A percentile compares a stretch with the other conserved stretches of the same genome.
phyloP scores from a whole-genome alignment of 352 stramenopile genomes.

The Phytophthora uliginosa region DNA sequence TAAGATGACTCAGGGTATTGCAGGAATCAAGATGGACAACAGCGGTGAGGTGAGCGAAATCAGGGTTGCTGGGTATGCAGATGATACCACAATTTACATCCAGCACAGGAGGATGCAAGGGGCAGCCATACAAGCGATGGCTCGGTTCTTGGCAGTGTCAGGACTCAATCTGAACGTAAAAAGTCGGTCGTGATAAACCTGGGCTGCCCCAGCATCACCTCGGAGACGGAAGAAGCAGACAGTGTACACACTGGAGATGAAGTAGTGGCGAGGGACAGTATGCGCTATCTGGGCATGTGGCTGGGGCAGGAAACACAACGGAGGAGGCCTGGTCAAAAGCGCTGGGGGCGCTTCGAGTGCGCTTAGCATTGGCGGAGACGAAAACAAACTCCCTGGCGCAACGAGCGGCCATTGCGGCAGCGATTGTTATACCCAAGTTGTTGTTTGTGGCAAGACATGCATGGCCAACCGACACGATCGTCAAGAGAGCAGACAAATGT shows the following conservation, averaged over 20 bases:
- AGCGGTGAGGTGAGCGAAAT: background rate
- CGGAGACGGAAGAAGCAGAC: no score
- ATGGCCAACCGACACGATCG: background rate
- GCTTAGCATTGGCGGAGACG: background rate
- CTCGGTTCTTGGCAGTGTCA: background rate
- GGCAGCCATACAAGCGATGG: background rate
- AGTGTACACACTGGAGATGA: no score
- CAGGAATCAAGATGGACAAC: background rate
- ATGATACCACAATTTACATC: constrained; percentile 10
- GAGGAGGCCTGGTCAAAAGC: background rate
- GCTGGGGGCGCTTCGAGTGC: background rate
- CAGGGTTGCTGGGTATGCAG: constrained; percentile 5
- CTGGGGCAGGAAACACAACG: background rate
- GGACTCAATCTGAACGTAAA: constrained; percentile 7
- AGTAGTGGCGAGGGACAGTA: background rate
- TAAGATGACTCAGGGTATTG: background rate
- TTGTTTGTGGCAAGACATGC: background rate
- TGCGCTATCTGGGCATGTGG: background rate
- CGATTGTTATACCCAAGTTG: background rate
- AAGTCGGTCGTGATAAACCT: background rate
- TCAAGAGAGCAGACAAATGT: background rate
- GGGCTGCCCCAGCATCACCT: no score
- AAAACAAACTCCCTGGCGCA: background rate
- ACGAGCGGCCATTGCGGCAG: background rate
- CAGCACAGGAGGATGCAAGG: background rate